Evolutionary conservation across 129 eudicot genomes (phyloP).

Genomic region (Saposhnikovia divaricata): DNA sequence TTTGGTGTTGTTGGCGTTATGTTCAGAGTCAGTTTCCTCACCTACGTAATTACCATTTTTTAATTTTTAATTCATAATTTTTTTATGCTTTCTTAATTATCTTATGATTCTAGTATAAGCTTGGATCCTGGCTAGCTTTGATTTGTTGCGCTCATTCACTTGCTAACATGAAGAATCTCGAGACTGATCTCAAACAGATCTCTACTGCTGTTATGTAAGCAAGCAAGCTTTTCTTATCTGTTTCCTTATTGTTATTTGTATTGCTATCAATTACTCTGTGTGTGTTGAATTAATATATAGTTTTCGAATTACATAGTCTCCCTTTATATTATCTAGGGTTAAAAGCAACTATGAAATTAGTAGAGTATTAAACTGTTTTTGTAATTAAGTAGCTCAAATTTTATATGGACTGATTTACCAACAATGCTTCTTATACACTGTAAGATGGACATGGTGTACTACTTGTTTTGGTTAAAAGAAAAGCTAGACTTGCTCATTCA

Average conservation of each 20-base stretch:
- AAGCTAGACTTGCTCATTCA: too few relatives aligned
- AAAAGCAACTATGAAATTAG: too few relatives aligned
- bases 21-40: conserved; percentile 41
- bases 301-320: too few relatives aligned
- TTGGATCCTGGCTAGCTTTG: conserved; percentile 87
- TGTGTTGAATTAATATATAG: neutral
- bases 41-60: too few relatives aligned
- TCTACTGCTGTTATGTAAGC: conserved; percentile 95
- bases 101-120: conserved; percentile 54
- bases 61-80: neutral
- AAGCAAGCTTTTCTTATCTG: neutral
- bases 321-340: neutral
- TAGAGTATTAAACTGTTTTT: neutral
- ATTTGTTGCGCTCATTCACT: conserved; percentile 84
- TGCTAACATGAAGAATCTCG: conserved; percentile 82
- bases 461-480: neutral
- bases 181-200: conserved; percentile 89
- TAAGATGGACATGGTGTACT: too few relatives aligned
- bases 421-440: too few relatives aligned
- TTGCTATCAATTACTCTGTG: neutral
- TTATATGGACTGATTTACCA: too few relatives aligned
- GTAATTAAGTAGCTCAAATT: neutral
- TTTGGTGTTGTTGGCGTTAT: conserved; percentile 86
- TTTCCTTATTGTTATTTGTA: too few relatives aligned
- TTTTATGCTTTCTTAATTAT: neutral